These are phyloP conservation scores for Colletotrichum tropicale DNA, from an alignment of 2,329 filamentous ascomycete genomes.

Conservation along the genomic window DNA sequence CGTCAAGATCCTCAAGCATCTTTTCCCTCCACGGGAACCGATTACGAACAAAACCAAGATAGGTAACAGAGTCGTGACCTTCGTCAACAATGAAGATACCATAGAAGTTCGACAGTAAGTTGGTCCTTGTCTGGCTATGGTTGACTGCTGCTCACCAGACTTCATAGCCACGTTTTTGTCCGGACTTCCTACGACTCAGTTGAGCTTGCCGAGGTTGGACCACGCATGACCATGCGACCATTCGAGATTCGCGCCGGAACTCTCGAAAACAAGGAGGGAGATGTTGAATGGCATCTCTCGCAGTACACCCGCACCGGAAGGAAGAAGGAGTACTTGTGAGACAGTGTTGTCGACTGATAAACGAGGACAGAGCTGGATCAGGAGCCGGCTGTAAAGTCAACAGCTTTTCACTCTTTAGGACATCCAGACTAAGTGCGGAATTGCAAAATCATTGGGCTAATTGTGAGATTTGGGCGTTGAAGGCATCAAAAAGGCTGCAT, in stretches of 20 bases:
- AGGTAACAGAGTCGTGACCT: conserved; percentile 88
- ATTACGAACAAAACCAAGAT: conserved; percentile 75
- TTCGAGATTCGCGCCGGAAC: conserved; percentile 94
- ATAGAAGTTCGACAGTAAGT: conserved; percentile 77
- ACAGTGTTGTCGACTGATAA: not conserved
- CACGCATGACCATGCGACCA: conserved; percentile 77
- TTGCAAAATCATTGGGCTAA: not conserved
- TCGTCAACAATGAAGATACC: conserved; percentile 71
- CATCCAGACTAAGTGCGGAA: not conserved
- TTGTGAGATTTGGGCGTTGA: not conserved
- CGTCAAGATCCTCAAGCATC: conserved; percentile 88
- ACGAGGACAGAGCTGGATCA: not conserved
- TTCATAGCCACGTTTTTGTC: conserved; percentile 74
- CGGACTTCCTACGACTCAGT: conserved; percentile 88
- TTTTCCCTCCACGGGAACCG: conserved; percentile 88
- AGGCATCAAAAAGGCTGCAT: not conserved
- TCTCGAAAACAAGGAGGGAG: conserved; percentile 91
- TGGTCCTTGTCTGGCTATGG: not conserved
- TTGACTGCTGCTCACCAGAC: not conserved
- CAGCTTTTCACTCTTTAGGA: not conserved
- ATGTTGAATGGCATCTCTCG: conserved; percentile 95
- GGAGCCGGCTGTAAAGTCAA: not conserved
- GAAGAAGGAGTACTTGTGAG: conserved; percentile 94
- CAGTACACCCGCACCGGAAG: conserved; percentile 92
- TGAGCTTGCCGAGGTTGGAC: conserved; percentile 81